Evolutionary conservation across 139 green algal genomes (phyloP), one percentile per base, ranked within the genome.

Genomic region (Auxenochlorella protothecoides): DNA sequence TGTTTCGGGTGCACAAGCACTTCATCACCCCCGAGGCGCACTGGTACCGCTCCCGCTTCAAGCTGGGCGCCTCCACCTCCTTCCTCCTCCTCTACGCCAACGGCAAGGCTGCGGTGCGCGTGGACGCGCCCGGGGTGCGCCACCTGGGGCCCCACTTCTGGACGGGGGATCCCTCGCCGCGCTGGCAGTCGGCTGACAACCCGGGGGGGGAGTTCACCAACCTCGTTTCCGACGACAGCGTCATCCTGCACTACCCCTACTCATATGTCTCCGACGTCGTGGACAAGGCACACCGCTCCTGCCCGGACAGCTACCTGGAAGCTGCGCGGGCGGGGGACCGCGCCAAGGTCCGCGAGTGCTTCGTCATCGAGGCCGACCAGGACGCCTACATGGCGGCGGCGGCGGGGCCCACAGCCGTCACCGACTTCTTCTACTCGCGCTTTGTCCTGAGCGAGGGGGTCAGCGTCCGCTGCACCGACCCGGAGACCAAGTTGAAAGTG

Each of bases 1-100:
- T 88, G 65, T 88, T 88, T 72, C 73, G 83, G 4, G 72, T 68
- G 8, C 83, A 88, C 79, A 82, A 85, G 68, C 79, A 88, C 78
- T 80, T 85, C 60, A 69, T 76, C 60, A 80, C 71, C 11, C 76
- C 72, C 4, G 79, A 84, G 54, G 76, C 79, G 3, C 65, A 74
- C 54, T 53, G 16, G 5, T 83, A 81, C 53, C 71, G 79, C 56
- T 51, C 54, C 7, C 67, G 65, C 6, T 83, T 77, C 71, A 79
- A 76, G 63, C 75, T 82, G 68, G 79, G 76, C 5, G 59, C 61
- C 55, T 70, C 72, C 51, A 51, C 72, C 59, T 64, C 69, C 8
- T 88, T 80, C 71, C 68, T 88, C 7, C 59, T 73, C 6, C 63
- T 88, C 12, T 88, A 88, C 71, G 81, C 79, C 7, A 88, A 88